A percentile compares a stretch with the other conserved stretches of the same genome.
Conservation (phyloP, 208 protist genomes). For the Vickermania spadyakhi region DNA sequence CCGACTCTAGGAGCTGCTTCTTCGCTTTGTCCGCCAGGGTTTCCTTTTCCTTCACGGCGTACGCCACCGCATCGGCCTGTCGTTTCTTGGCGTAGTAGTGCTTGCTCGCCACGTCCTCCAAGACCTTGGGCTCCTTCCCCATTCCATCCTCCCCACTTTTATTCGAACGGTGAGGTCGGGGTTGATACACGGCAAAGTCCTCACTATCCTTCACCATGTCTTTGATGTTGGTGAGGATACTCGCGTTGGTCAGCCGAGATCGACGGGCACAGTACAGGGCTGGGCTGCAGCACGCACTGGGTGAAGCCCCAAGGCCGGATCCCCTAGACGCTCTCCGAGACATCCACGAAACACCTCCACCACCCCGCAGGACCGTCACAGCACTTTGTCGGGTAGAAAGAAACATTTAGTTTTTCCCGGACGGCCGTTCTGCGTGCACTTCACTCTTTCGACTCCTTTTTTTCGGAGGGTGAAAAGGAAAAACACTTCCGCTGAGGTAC, state of each 20-base stretch:
- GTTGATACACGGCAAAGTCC: conserved; percentile 23
- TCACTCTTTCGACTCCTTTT: no score
- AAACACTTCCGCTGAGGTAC: no score
- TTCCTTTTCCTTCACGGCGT: conserved; percentile 73
- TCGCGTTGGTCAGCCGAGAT: conserved; percentile 62
- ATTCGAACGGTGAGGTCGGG: conserved; percentile 61
- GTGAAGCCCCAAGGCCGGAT: no score
- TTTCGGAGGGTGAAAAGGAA: no score
- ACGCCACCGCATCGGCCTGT: conserved; percentile 70
- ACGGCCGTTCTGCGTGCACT: no score
- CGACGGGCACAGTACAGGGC: not conserved
- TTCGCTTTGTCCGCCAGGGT: conserved; percentile 54
- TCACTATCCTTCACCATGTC: conserved; percentile 42
- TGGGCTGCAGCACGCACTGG: not conserved
- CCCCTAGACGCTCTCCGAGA: no score
- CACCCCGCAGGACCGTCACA: no score
- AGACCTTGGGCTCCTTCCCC: conserved; percentile 29
- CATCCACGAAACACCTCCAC: no score
- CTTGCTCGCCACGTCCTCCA: conserved; percentile 61
- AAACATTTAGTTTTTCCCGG: no score
- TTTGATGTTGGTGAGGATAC: conserved; percentile 56
- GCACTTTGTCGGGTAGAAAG: no score
- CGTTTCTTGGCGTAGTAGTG: conserved; percentile 54
- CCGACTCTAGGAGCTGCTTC: conserved; percentile 50
- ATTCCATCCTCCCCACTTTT: conserved; percentile 58